Base-by-base conservation (phyloP, 306 rosid genomes). In the Prinsepia uniflora region DNA sequence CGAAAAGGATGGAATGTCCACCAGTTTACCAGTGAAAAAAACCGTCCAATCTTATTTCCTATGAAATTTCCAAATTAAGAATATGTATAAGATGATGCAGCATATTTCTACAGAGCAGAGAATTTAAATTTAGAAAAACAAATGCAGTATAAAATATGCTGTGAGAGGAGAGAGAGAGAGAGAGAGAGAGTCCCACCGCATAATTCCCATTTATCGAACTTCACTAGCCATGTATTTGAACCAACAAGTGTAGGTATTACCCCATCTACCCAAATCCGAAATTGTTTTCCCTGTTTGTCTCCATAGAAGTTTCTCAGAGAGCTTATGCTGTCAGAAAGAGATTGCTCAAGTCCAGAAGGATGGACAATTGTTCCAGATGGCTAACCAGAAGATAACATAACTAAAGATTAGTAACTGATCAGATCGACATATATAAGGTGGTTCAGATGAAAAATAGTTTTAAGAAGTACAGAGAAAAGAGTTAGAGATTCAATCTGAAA, bases 181-280 rank as follows among this genome's bases (percentile, higher is more conserved):
- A 42, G 52, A 57, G 39, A 55, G 66, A 61, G 53, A 18, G 36
- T 73, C 80, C 10, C 46, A 94, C 99, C 97, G 45, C 52, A 76
- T 72, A 67, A 80, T 59, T 87, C 91, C 99, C 97, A 94, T 83
- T 83, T 79, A 59, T 87, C 68, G 60, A 86, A 89, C 85, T 81
- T 91, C 79, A 89, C 79, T 13, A 94, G 84, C 99, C 95, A 91
- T 39, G 84, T 68, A 61, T 76, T 82, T 4, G 91, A 61, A 78
- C 88, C 63, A 66, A 89, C 78, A 74, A 80, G 77, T 19, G 81
- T 67, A 48, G 95, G 71, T 65, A 78, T 72, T 20, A 89, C 81
- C 65, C 74, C 75, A 74, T 94, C 97, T 59, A 89, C 86, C 97
- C 87, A 89, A 73, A 79, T 83, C 78, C 89, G 82, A 61, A 60